Conservation (phyloP, 805 yeast species). For the Starmerella cellae region DNA sequence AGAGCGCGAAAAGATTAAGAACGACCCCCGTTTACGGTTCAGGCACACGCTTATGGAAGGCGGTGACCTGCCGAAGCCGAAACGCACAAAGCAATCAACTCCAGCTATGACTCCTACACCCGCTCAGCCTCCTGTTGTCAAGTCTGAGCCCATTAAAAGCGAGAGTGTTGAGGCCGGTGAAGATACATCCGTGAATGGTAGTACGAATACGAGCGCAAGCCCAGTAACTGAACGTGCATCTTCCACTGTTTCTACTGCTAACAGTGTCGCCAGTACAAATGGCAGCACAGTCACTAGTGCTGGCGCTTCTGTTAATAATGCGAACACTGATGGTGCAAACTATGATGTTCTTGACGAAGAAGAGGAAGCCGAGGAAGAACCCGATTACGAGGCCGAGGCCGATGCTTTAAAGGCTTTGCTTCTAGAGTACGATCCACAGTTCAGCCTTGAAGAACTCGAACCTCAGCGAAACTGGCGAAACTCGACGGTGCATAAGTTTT, state of each 20-base stretch:
- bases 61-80: background rate
- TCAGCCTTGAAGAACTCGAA: conserved; percentile 71
- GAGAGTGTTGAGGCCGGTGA: background rate
- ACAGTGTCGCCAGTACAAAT: background rate
- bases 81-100: background rate
- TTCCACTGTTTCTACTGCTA: background rate
- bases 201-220: background rate
- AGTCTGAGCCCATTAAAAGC: background rate
- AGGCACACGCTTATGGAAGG: conserved; percentile 6
- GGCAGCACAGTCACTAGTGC: background rate
- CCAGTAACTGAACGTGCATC: background rate
- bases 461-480: conserved; percentile 76
- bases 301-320: conserved; percentile 77
- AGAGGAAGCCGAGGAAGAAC: conserved; percentile 65
- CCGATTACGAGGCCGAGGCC: conserved; percentile 40
- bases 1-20: conserved; percentile 56
- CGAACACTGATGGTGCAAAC: conserved; percentile 83
- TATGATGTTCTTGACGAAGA: conserved; percentile 18
- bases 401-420: conserved; percentile 53
- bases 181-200: background rate
- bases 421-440: conserved; percentile 69
- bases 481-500: conserved; percentile 63
- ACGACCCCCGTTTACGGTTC: conserved; percentile 40
- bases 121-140: background rate
- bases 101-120: background rate